Base-by-base conservation (phyloP, 768 basidiomycete genomes). In the Xanthoconium stramineum region DNA sequence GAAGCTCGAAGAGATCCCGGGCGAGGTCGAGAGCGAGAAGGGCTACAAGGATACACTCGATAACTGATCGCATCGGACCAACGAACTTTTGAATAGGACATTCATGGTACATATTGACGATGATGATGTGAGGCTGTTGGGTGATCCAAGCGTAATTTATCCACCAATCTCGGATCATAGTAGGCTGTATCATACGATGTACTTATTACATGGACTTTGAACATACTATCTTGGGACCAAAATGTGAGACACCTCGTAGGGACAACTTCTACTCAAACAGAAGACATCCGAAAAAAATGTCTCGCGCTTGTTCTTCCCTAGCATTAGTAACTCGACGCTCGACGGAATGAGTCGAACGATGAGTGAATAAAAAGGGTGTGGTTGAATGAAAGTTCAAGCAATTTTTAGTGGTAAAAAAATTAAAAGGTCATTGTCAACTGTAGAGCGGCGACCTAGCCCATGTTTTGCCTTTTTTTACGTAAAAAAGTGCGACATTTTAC, bases 181-280 rank as follows among this genome's bases (percentile, higher is more conserved):
- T 56, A 52, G 20, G 48, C 20, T 55, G 50, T 58, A 53, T 64
- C 47, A 52, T 56, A 52, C 19, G 30, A 52, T 59, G 53, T 62
- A 59, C 55, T 43, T 19, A 8, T 20, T 19, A 20, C 19, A 52
- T 40, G n/a, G 20, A 39, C 43, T 43, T 8, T 10, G 17, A 28
- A 19, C 11, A 17, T 15, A 12, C n/a, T 15, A 19, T 36, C 17
- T 20, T 43, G 35, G 35, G 24, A 24, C 24, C 24, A 24, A 24
- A 24, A 68, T 84, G 76, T 85, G 51, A 75, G 80, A 72, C 81
- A 81, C 74, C 81, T 84, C 82, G 83, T 85, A 85, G 82, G 83
- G 82, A 76, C 78, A 62, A 69, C 65, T 62, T 70, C 65, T 68
- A 74, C 60, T 56, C 57, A 59, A 24, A 53, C 62, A 73, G 66